Evolutionary conservation across 306 rosid genomes (phyloP).

Genomic region (Vachellia collinsii): DNA sequence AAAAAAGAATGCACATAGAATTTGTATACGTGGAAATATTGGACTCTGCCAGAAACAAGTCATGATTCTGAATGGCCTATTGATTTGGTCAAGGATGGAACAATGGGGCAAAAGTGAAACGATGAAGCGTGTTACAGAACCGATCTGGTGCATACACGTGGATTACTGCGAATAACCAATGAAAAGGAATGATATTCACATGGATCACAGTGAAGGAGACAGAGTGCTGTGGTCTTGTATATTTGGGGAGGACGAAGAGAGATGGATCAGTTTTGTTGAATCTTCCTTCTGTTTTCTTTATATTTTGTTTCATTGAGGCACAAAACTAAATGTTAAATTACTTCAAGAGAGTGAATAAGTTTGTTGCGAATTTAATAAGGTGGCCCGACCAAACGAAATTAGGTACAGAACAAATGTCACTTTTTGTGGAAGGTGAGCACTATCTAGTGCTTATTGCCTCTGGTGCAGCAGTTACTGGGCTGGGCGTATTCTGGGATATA

Average conservation of each 20-base stretch:
- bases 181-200: background rate
- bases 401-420: slow-evolving; percentile 21
- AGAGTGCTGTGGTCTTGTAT: background rate
- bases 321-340: background rate
- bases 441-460: slow-evolving; percentile 11
- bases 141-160: slow-evolving; percentile 82
- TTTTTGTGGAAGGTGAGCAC: slow-evolving; percentile 3
- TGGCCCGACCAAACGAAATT: no score
- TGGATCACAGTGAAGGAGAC: background rate
- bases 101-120: background rate
- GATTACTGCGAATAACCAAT: slow-evolving; percentile 60
- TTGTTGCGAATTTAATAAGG: no score
- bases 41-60: slow-evolving; percentile 63
- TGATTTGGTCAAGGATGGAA: slow-evolving; percentile 3
- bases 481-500: background rate
- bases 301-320: background rate
- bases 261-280: background rate
- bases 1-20: slow-evolving; percentile 33
- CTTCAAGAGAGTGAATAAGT: background rate
- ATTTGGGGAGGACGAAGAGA: background rate
- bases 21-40: slow-evolving; percentile 61
- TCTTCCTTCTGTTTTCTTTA: background rate
- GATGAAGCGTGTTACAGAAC: slow-evolving; percentile 60
- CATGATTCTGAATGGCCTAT: no score
- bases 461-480: background rate